phyloP scores from a whole-genome alignment of 1,284 basidiomycete genomes.

The Cryptococcus sp. region DNA sequence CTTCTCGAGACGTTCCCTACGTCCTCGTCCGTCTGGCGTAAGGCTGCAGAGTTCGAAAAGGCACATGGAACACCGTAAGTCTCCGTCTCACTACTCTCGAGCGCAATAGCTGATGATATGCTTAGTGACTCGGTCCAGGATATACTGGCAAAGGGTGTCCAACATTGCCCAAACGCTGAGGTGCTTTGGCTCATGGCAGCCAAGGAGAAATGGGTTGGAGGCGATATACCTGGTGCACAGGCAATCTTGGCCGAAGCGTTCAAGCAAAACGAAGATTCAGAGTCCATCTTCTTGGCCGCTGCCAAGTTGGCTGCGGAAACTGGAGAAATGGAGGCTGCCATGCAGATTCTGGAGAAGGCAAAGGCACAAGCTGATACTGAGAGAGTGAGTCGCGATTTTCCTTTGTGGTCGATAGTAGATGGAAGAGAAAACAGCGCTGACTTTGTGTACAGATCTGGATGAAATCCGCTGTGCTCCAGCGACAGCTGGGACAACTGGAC shows the following conservation, averaged over 20 bases:
- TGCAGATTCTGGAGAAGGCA: constrained; percentile 82
- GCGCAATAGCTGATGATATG: neutral
- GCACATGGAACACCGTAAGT: constrained; percentile 73
- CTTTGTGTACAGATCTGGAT: constrained; percentile 79
- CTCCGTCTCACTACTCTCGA: neutral
- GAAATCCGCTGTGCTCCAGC: constrained; percentile 94
- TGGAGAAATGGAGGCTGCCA: constrained; percentile 80
- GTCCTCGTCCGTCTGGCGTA: constrained; percentile 77
- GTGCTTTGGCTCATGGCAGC: constrained; percentile 96
- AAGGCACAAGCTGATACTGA: constrained; percentile 87
- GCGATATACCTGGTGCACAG: constrained; percentile 83
- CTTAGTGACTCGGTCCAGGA: constrained; percentile 75
- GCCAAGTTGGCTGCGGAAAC: constrained; percentile 96
- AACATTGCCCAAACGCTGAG: constrained; percentile 90
- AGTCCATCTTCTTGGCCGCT: constrained; percentile 95
- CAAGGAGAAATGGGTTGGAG: constrained; percentile 88
- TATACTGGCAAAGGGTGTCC: constrained; percentile 77
- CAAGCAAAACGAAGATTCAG: constrained; percentile 92
- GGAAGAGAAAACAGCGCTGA: constrained; percentile 2
- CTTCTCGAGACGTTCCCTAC: constrained; percentile 90
- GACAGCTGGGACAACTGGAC: constrained; percentile 77
- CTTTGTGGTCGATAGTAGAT: neutral
- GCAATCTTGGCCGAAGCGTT: constrained; percentile 87
- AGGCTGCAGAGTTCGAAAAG: constrained; percentile 90
- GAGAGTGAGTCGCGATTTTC: constrained; percentile 61